phyloP scores from a whole-genome alignment of 2,329 filamentous ascomycete genomes.

The Penicillium sp. region DNA sequence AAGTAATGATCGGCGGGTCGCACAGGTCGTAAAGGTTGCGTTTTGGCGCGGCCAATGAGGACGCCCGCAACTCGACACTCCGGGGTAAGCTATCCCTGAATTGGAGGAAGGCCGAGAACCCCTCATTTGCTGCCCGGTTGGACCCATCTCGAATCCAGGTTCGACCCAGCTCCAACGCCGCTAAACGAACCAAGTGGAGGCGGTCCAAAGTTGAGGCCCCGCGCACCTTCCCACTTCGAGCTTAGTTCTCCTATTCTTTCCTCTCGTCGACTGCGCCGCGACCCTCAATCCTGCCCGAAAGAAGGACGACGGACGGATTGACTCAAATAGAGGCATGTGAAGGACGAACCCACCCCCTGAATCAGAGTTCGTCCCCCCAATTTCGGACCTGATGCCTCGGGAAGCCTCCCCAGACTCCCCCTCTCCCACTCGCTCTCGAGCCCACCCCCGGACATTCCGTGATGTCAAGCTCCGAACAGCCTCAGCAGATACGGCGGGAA shows the following conservation, averaged over 20 bases:
- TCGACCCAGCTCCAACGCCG: background rate
- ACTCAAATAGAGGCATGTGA: background rate
- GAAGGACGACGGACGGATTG: background rate
- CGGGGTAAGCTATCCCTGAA: background rate
- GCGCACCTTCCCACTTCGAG: background rate
- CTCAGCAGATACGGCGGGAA: background rate
- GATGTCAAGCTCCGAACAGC: background rate
- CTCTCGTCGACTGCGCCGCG: background rate
- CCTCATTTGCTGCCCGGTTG: background rate
- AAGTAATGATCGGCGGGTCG: background rate
- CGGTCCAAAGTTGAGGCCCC: background rate
- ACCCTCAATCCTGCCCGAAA: background rate
- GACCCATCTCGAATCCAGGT: background rate
- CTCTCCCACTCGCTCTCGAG: background rate
- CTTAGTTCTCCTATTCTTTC: background rate
- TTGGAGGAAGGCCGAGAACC: background rate
- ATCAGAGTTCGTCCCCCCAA: background rate
- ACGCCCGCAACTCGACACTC: background rate
- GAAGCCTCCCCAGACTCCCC: background rate
- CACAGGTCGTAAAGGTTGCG: background rate
- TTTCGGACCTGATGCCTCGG: background rate
- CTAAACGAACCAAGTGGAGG: background rate
- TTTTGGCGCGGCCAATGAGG: background rate
- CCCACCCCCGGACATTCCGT: background rate
- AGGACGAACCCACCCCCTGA: background rate